Percentiles rank a stretch among this genome's conserved stretches.
phyloP scores from a whole-genome alignment of 75 land plant genomes.

The Cupressus sempervirens region DNA sequence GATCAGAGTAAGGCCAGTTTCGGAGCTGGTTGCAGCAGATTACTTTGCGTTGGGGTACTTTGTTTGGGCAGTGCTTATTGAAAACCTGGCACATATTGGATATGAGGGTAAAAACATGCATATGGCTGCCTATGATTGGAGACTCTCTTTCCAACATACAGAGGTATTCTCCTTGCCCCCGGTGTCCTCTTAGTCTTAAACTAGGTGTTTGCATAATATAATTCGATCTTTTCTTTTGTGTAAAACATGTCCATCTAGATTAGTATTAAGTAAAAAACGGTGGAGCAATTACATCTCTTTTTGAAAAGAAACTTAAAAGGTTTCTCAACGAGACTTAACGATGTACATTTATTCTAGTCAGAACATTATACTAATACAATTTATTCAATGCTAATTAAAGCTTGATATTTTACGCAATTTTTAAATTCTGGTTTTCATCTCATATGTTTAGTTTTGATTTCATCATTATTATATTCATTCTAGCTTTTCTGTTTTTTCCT shows the following conservation, averaged over 20 bases:
- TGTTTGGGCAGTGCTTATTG: conserved; percentile 95
- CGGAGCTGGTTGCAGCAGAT: conserved; percentile 95
- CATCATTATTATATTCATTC: neutral
- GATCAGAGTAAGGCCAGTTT: conserved; percentile 77
- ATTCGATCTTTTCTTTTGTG: neutral
- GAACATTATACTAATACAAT: neutral
- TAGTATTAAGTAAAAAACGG: neutral
- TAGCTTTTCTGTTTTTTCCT: neutral
- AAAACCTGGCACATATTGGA: conserved; percentile 85
- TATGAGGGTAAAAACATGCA: conserved; percentile 94
- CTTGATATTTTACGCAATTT: neutral
- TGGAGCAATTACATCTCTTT: neutral
- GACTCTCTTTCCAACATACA: conserved; percentile 92
- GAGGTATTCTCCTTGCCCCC: conserved; percentile 47
- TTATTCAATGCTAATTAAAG: neutral
- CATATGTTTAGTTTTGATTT: neutral
- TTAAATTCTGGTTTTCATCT: neutral
- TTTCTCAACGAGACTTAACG: neutral
- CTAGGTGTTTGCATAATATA: neutral
- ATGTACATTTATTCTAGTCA: neutral
- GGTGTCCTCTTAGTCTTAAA: neutral
- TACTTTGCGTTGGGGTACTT: conserved; percentile 91
- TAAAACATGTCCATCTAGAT: neutral
- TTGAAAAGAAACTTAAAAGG: neutral
- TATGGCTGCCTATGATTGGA: conserved; percentile 98